A percentile compares a stretch with the other conserved stretches of the same genome.
These are phyloP conservation scores for Pseudogymnoascus sp. DNA, from an alignment of 2,329 filamentous ascomycete species.

Conservation along the genomic window DNA sequence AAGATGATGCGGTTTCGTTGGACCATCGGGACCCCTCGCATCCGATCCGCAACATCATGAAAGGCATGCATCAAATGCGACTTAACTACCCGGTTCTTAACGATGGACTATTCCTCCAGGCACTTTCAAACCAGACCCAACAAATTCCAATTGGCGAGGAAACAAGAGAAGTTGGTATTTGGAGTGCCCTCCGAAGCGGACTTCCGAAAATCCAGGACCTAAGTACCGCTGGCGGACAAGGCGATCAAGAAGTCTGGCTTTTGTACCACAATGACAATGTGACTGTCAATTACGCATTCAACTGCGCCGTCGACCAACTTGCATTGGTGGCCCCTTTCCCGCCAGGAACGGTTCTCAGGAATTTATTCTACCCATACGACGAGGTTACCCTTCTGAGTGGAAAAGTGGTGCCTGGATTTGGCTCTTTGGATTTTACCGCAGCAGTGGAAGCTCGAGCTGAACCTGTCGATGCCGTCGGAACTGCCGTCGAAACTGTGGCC, in stretches of 20 bases:
- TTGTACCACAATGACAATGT: slow-evolving; percentile 35
- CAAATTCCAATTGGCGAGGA: slow-evolving; percentile 42
- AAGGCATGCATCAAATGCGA: slow-evolving; percentile 52
- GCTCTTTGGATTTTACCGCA: not conserved
- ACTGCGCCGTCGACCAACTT: slow-evolving; percentile 39
- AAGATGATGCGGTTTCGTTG: slow-evolving; percentile 46
- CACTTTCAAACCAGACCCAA: slow-evolving; percentile 47
- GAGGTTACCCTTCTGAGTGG: slow-evolving; percentile 35
- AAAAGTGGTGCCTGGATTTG: not conserved
- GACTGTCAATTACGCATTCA: slow-evolving; percentile 42
- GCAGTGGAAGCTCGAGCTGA: slow-evolving; percentile 19
- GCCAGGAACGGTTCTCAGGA: slow-evolving; percentile 45
- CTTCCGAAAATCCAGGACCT: slow-evolving; percentile 39
- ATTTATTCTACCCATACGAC: slow-evolving; percentile 53
- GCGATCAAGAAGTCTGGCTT: slow-evolving; percentile 35
- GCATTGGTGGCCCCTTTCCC: slow-evolving; percentile 46
- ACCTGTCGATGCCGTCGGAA: not conserved
- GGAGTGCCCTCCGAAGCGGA: slow-evolving; percentile 45
- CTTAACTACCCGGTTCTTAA: slow-evolving; percentile 47
- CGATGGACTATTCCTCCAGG: slow-evolving; percentile 46
- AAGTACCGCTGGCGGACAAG: slow-evolving; percentile 38
- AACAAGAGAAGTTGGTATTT: slow-evolving; percentile 49
- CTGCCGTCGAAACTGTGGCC: not conserved
- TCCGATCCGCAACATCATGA: slow-evolving; percentile 50
- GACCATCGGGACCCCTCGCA: slow-evolving; percentile 56